phyloP scores from a whole-genome alignment of 2,329 filamentous ascomycete genomes.

The Pezicula carpinea region DNA sequence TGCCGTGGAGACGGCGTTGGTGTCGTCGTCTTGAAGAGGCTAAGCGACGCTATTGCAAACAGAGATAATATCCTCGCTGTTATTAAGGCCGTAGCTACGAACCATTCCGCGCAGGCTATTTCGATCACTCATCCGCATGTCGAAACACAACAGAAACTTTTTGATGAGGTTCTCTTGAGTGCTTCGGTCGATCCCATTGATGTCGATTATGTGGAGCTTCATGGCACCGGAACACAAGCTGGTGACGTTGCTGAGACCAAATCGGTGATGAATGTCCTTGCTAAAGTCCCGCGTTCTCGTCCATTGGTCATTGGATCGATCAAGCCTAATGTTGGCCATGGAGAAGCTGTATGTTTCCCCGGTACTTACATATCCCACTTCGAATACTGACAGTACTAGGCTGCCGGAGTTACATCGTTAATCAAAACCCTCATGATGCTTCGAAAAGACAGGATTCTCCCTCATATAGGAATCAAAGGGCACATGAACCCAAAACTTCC shows the following conservation, averaged over 20 bases:
- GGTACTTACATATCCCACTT: neutral
- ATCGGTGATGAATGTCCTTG: slow-evolving; percentile 61
- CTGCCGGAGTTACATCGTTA: neutral
- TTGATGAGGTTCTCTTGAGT: slow-evolving; percentile 62
- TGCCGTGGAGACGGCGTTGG: slow-evolving; percentile 75
- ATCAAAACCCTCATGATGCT: slow-evolving; percentile 5
- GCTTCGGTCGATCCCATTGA: slow-evolving; percentile 68
- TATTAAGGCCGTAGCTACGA: slow-evolving; percentile 61
- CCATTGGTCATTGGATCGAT: slow-evolving; percentile 4
- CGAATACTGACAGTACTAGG: neutral
- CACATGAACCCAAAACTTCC: slow-evolving; percentile 19
- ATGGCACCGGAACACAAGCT: slow-evolving; percentile 79
- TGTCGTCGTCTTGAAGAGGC: slow-evolving; percentile 71
- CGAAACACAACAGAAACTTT: slow-evolving; percentile 66
- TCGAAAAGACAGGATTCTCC: neutral
- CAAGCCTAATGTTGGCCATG: slow-evolving; percentile 5
- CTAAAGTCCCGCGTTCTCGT: slow-evolving; percentile 16
- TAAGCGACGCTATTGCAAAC: slow-evolving; percentile 72
- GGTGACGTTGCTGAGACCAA: slow-evolving; percentile 77
- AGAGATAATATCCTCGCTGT: slow-evolving; percentile 48
- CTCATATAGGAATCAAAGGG: neutral
- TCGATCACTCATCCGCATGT: slow-evolving; percentile 61
- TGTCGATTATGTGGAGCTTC: slow-evolving; percentile 79
- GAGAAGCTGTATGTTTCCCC: neutral
- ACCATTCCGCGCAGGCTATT: slow-evolving; percentile 51